Evolutionary conservation across 2,329 filamentous ascomycete genomes (phyloP).

Genomic region (Hypoxylon sp.): DNA sequence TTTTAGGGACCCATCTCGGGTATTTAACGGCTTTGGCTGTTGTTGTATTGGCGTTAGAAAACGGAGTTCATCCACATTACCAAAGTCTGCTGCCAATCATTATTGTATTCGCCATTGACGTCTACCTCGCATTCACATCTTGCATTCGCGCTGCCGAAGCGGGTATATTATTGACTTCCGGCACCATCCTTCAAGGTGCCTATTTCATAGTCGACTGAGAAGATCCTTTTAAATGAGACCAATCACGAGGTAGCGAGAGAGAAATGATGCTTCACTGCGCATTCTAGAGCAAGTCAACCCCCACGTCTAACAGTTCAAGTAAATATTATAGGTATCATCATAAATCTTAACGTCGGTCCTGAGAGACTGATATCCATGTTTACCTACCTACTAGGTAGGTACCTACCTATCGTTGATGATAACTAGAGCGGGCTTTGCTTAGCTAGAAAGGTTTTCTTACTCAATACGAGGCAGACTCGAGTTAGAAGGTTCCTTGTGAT

Average conservation of each 20-base stretch:
- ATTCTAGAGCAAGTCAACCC: too few species aligned
- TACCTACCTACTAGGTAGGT: too few species aligned
- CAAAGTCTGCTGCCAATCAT: neutral
- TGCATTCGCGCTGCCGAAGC: neutral
- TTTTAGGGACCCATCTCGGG: neutral
- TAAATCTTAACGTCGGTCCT: too few species aligned
- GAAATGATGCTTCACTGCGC: too few species aligned
- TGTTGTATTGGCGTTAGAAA: neutral
- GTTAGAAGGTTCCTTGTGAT: neutral
- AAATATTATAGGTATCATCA: too few species aligned
- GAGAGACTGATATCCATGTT: neutral
- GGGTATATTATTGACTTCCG: neutral
- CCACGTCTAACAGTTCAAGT: too few species aligned
- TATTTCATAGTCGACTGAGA: too few species aligned
- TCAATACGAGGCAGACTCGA: neutral
- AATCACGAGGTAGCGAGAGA: too few species aligned
- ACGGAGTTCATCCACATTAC: too few species aligned
- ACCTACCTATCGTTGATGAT: neutral
- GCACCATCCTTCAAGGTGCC: too few species aligned
- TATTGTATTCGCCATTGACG: neutral
- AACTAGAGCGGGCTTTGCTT: neutral
- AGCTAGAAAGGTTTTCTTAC: neutral
- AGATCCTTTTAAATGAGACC: too few species aligned
- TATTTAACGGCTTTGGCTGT: neutral
- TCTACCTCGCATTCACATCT: neutral